Conservation (phyloP, 2,329 filamentous ascomycete species). For the Aspergillus viridinutans region DNA sequence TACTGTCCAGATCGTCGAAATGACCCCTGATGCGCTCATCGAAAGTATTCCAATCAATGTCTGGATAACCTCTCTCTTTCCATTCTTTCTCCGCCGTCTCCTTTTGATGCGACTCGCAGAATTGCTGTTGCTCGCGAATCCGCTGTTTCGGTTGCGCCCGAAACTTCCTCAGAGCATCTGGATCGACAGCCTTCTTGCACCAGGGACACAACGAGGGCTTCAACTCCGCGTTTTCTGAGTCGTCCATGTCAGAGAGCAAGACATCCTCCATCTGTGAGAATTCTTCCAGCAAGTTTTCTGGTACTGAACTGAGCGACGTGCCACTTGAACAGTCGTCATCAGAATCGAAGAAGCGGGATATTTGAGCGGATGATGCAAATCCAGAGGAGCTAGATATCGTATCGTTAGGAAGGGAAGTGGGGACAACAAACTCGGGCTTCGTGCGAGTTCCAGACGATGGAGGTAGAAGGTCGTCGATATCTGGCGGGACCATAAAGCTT, state of each 20-base stretch:
- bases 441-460: slow-evolving; percentile 8
- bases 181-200: slow-evolving; percentile 59
- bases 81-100: slow-evolving; percentile 50
- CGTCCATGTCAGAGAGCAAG: slow-evolving; percentile 7
- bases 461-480: slow-evolving; percentile 17
- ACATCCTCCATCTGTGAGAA: slow-evolving; percentile 13
- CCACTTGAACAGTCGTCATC: slow-evolving; percentile 27
- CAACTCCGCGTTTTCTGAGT: slow-evolving; percentile 5
- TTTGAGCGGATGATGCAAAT: slow-evolving; percentile 19
- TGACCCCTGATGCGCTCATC: slow-evolving; percentile 56
- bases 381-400: slow-evolving; percentile 26
- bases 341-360: slow-evolving; percentile 18
- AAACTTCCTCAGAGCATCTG: slow-evolving; percentile 52
- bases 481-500: slow-evolving; percentile 23
- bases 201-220: slow-evolving; percentile 57
- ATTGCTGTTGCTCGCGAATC: slow-evolving; percentile 41
- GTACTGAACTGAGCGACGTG: slow-evolving; percentile 28
- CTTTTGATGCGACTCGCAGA: slow-evolving; percentile 62
- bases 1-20: slow-evolving; percentile 50
- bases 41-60: slow-evolving; percentile 64
- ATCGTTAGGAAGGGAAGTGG: slow-evolving; percentile 19
- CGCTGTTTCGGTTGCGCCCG: slow-evolving; percentile 34
- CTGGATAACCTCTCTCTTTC: slow-evolving; percentile 59
- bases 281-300: slow-evolving; percentile 16
- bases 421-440: slow-evolving; percentile 22